Percentiles rank a stretch among this genome's conserved stretches.
Conservation (phyloP, 345 rosid species). For the Dovyalis caffra region DNA sequence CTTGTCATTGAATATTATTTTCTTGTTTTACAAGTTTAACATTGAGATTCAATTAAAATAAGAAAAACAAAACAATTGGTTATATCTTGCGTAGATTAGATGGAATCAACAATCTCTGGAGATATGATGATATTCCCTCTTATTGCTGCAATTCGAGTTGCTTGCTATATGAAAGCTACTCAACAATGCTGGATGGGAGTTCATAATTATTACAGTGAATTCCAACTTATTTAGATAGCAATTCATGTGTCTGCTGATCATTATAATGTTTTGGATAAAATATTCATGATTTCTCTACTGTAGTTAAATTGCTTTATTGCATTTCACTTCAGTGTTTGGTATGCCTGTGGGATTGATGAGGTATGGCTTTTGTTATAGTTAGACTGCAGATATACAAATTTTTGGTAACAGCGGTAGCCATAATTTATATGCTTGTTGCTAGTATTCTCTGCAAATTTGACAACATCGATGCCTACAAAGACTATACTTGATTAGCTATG, state of each 20-base stretch:
- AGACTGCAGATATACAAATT: background rate
- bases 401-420: background rate
- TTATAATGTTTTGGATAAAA: background rate
- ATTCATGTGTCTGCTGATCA: background rate
- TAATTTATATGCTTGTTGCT: background rate
- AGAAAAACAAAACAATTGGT: too few relatives aligned
- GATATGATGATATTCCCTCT: background rate
- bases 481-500: conserved; percentile 6
- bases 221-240: background rate
- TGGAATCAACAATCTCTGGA: background rate
- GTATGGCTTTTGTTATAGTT: background rate
- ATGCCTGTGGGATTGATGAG: background rate
- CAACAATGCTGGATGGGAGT: background rate
- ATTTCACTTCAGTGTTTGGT: background rate
- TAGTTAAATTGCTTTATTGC: background rate
- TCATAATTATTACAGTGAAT: background rate
- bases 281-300: background rate
- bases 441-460: background rate
- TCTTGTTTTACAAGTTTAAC: background rate
- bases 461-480: background rate
- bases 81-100: too few relatives aligned
- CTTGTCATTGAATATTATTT: background rate
- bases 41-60: background rate
- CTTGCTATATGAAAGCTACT: background rate
- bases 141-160: background rate